phyloP scores from a whole-genome alignment of 1,284 basidiomycete genomes.

The Stygiomarasmius scandens region DNA sequence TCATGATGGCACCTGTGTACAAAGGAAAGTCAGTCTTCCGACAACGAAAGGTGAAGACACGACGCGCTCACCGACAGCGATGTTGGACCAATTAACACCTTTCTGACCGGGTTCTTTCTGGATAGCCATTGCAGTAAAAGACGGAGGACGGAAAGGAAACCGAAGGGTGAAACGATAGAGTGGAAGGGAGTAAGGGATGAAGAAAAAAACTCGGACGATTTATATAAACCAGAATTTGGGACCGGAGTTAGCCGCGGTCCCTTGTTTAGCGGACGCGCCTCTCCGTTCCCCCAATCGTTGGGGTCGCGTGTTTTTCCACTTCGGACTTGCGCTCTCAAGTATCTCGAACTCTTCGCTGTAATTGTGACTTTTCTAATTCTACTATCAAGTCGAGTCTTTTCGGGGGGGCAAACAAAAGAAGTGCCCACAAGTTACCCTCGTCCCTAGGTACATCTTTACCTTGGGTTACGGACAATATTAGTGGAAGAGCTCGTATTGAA shows the following conservation, averaged over 20 bases:
- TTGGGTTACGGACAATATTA: neutral
- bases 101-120: conserved; percentile 87
- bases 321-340: too few species aligned
- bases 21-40: conserved; percentile 22
- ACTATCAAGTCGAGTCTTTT: too few species aligned
- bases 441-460: neutral
- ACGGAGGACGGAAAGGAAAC: conserved; percentile 21
- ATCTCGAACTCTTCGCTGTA: too few species aligned
- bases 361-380: too few species aligned
- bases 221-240: conserved; percentile 19
- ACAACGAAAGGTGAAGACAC: conserved; percentile 10
- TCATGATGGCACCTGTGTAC: conserved; percentile 87
- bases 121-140: conserved; percentile 65
- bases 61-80: conserved; percentile 82
- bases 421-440: neutral
- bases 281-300: neutral
- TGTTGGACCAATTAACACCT: conserved; percentile 98
- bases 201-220: conserved; percentile 12
- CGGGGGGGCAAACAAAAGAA: too few species aligned
- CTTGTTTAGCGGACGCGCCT: too few species aligned
- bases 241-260: conserved; percentile 27
- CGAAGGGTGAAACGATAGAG: conserved; percentile 21
- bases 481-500: neutral
- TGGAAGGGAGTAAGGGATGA: conserved; percentile 8
- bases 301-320: neutral